phyloP scores from a whole-genome alignment of 2,329 filamentous ascomycete genomes.

The Periconia digitata region DNA sequence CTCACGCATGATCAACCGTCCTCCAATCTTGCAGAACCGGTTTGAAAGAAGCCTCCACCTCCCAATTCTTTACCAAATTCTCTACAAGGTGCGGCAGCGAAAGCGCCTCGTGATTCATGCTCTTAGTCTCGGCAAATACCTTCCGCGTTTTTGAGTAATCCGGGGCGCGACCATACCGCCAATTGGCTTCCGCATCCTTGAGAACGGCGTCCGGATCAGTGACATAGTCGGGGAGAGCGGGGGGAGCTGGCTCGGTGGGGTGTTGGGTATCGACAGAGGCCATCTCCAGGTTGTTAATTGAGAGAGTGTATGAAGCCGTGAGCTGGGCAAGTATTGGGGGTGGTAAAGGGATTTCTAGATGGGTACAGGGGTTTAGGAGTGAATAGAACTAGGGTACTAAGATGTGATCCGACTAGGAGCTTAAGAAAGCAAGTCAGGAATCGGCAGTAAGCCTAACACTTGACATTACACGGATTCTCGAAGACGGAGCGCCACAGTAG shows the following conservation, averaged over 20 bases:
- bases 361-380: background rate
- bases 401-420: no score
- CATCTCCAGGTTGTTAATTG: conserved; percentile 14
- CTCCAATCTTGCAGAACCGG: conserved; percentile 63
- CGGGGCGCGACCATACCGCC: conserved; percentile 63
- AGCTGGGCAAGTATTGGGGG: background rate
- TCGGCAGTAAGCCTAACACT: no score
- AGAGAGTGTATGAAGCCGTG: background rate
- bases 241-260: conserved; percentile 32
- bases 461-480: no score
- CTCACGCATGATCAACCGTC: conserved; percentile 57
- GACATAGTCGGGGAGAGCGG: conserved; percentile 59
- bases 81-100: conserved; percentile 64
- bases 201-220: conserved; percentile 61
- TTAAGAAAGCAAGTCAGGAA: no score
- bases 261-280: conserved; percentile 31
- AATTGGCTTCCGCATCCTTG: conserved; percentile 55
- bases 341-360: background rate
- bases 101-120: conserved; percentile 55
- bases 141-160: conserved; percentile 67
- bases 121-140: conserved; percentile 63
- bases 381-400: no score
- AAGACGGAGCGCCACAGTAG: no score
- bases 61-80: conserved; percentile 74
- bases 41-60: conserved; percentile 71